Base-by-base conservation (phyloP, 1,139 yeast species). In the Candida freyschussii region DNA sequence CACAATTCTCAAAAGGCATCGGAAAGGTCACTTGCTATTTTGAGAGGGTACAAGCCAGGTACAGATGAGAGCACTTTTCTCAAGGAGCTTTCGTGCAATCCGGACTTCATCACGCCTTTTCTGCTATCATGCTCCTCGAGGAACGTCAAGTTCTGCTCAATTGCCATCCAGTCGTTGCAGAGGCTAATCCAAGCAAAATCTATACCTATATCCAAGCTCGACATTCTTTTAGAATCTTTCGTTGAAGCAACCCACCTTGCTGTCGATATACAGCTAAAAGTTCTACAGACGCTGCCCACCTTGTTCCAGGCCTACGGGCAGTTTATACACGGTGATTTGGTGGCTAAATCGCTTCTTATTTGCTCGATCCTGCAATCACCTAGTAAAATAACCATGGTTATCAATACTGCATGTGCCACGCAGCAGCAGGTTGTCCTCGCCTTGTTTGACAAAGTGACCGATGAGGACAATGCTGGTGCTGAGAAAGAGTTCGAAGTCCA, bases 381-480 rank as follows among this genome's bases (percentile, higher is more conserved):
- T 13, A 82, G 76, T 41, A 82, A 81, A 46, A 70, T 79, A 5
- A 75, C 83, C 0, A 83, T 84, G 42, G 95, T 91, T 4, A 69
- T 76, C n/a, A 89, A 87, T 47, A 84, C 97, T 0, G 96, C 96
- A 0, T 77, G 86, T 29, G 98, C 97, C 2, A 86, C 97, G 2
- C 69, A 87, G 29, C 94, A 87, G 45, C 97, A 91, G 54, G 60
- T 91, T 28, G 72, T 87, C 32, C 75, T 81, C 24, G 74, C 81
- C 23, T 70, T 86, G 0, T 89, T 79, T 55, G 96, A 87, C 39
- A 72, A 78, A 36, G 70, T 75, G 4, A 56, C 53, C 12, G 62
- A 58, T 4, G 69, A 64, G 32, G 70, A 67, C 30, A 53, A 51
- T 22, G 33, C 33, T 10, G 44, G 33, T 10, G 34, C 42, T 2